Percentiles rank a stretch among this genome's conserved stretches.
phyloP scores from a whole-genome alignment of 768 basidiomycete genomes.

The Thelephora aurantiotincta region DNA sequence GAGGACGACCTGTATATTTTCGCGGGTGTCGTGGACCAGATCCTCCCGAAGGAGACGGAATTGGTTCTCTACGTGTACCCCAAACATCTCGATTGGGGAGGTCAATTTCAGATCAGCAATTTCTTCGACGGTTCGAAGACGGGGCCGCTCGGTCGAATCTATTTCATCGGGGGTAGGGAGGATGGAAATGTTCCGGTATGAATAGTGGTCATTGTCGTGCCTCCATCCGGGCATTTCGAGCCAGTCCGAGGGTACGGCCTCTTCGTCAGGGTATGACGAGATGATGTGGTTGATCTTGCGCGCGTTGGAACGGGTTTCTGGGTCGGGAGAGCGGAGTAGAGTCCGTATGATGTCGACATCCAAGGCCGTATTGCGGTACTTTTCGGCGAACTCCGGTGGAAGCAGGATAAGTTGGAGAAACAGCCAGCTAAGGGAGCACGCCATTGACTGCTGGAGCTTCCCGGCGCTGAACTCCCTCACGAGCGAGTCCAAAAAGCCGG shows the following conservation, averaged over 20 bases:
- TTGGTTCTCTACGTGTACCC: conserved; percentile 48
- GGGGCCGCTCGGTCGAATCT: conserved; percentile 27
- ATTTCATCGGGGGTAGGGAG: conserved; percentile 51
- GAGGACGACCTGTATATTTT: conserved; percentile 33
- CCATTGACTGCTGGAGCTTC: conserved; percentile 16
- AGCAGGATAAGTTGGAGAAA: conserved; percentile 34
- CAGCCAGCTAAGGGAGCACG: conserved; percentile 31
- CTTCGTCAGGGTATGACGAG: conserved; percentile 13
- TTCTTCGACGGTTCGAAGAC: conserved; percentile 28
- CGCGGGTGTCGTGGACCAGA: conserved; percentile 41
- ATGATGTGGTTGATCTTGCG: conserved; percentile 28
- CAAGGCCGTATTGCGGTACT: conserved; percentile 25
- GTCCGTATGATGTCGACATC: conserved; percentile 15
- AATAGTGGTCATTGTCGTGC: conserved; percentile 53
- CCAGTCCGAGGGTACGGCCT: conserved; percentile 11
- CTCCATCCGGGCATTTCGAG: conserved; percentile 40
- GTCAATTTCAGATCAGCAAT: conserved; percentile 27
- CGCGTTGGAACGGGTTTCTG: conserved; percentile 16
- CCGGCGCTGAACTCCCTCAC: conserved; percentile 7
- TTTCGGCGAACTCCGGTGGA: conserved; percentile 17
- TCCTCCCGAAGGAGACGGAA: conserved; percentile 54
- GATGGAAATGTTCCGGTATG: conserved; percentile 49
- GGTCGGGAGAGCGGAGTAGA: conserved; percentile 14
- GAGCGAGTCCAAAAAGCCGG: conserved; percentile 32
- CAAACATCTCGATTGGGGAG: conserved; percentile 19